Conservation (phyloP, 805 yeast species). For the Suhomyces emberorum region DNA sequence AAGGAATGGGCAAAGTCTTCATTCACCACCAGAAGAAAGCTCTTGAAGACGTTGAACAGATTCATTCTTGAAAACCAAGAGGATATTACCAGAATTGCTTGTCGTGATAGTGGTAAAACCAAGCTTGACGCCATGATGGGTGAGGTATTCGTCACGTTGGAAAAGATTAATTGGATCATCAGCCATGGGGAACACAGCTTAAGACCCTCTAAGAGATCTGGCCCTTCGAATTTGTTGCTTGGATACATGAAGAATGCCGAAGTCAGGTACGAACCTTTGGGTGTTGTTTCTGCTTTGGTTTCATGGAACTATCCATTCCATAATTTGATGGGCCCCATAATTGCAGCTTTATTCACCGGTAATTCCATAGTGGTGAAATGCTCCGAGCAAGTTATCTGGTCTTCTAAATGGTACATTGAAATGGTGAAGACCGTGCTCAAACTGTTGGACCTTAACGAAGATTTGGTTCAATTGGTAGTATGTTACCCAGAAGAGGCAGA, state of each 20-base stretch:
- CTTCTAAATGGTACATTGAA: conserved; percentile 73
- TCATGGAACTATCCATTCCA: conserved; percentile 99
- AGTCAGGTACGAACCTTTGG: conserved; percentile 89
- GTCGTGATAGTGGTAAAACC: conserved; percentile 95
- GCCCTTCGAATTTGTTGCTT: conserved; percentile 82
- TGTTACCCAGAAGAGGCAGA: conserved; percentile 91
- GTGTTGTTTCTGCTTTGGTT: conserved; percentile 83
- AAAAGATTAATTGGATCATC: conserved; percentile 86
- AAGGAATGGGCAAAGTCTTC: conserved; percentile 47
- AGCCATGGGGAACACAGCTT: conserved; percentile 76
- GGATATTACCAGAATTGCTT: conserved; percentile 84
- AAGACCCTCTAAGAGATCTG: conserved; percentile 72
- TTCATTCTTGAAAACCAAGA: conserved; percentile 81
- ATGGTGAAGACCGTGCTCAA: conserved; percentile 70
- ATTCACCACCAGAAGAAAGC: conserved; percentile 63
- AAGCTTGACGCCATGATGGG: conserved; percentile 96
- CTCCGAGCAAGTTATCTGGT: conserved; percentile 95
- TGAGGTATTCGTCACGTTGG: conserved; percentile 91
- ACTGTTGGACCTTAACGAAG: conserved; percentile 72
- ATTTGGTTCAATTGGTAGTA: conserved; percentile 81
- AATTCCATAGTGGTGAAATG: conserved; percentile 90
- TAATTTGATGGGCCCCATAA: conserved; percentile 86
- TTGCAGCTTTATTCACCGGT: conserved; percentile 87
- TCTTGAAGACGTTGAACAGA: conserved; percentile 66
- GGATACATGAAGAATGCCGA: conserved; percentile 84